Evolutionary conservation across 2,329 filamentous ascomycete species (phyloP), one percentile per base, ranked within the genome.

Genomic region (Drechslerella coelobrocha): DNA sequence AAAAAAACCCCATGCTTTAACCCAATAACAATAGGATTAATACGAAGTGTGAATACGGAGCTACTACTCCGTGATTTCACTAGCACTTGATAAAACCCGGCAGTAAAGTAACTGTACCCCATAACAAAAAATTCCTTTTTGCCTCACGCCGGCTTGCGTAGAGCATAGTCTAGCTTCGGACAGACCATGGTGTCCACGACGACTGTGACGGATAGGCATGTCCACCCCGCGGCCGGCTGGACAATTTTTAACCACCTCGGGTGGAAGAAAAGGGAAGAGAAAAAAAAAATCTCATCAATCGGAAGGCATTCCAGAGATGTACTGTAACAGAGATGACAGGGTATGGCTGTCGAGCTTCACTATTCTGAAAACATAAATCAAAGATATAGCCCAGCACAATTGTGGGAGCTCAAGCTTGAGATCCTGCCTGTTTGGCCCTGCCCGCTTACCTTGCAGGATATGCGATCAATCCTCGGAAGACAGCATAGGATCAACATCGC

Each of bases 151-250:
- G 17, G 34, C 34, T 39, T 39, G 34, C 34, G 17, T 39, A 10
- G n/a, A n/a, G n/a, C n/a, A n/a, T n/a, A n/a, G n/a, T n/a, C n/a
- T n/a, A n/a, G n/a, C n/a, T n/a, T n/a, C n/a, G n/a, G 29, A 31
- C 5, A 45, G 19, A 45, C 41, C 41, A 45, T 19, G 41, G 19
- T n/a, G 41, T 8, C 29, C 29, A 31, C 12, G n/a, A n/a, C 34
- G 19, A 7, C 41, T 45, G 8, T 14, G 26, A 56, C n/a, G 51
- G 29, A 51, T 51, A 61, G 65, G 65, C 61, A 69, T 61, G 57
- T 69, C 57, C 41, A 69, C 34, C 63, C 65, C 57, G 65, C 65
- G 57, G 65, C 17, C 24, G 43, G 45, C 55, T 51, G 57, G 47
- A 53, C 27, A 27, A 8, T 21, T 29, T 21, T 8, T n/a, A 27